phyloP scores from a whole-genome alignment of 257 asterid genomes.

The Solanum medicagineum region DNA sequence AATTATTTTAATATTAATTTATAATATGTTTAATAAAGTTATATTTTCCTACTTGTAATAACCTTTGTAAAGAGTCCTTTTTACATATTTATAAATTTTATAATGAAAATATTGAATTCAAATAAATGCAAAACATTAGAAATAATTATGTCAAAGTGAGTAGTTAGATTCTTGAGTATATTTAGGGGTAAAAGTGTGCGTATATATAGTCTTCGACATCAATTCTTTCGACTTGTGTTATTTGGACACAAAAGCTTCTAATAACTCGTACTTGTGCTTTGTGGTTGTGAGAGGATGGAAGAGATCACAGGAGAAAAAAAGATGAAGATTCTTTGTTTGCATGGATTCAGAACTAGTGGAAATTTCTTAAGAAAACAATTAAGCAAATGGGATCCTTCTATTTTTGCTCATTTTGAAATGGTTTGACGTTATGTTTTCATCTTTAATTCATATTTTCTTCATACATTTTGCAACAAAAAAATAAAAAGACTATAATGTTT shows the following conservation, averaged over 20 bases:
- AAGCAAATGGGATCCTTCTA: constrained; percentile 62
- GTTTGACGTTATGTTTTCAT: constrained; percentile 8
- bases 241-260: too few relatives aligned
- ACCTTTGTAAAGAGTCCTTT: too few relatives aligned
- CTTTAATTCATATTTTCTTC: neutral
- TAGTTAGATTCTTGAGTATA: neutral
- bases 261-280: too few relatives aligned
- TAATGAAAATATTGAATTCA: neutral
- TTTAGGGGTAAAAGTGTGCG: neutral
- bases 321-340: constrained; percentile 50
- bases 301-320: neutral
- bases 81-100: neutral
- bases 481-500: too few relatives aligned
- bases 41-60: neutral
- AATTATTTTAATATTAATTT: neutral
- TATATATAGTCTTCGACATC: neutral
- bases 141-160: neutral
- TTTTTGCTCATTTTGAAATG: constrained; percentile 36
- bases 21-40: neutral
- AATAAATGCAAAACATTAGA: neutral
- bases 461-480: neutral
- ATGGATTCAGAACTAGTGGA: constrained; percentile 71
- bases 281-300: neutral
- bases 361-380: constrained; percentile 46
- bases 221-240: neutral